These are phyloP conservation scores for Penicillium chermesinum DNA, from an alignment of 495 filamentous ascomycete species.

Conservation along the genomic window DNA sequence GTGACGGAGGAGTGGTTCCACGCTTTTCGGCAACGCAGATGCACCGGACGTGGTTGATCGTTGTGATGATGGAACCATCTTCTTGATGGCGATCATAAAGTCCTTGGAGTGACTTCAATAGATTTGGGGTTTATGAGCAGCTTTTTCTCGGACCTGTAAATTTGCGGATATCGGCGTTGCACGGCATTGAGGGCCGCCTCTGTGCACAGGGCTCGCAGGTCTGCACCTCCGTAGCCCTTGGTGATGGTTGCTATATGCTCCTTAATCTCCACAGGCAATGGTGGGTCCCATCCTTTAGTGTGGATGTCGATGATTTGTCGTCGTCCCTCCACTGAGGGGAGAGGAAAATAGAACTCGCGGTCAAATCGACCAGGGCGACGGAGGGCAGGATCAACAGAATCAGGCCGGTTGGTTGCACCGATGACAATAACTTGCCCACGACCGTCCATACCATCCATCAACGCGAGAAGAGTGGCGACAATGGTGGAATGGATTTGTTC, in stretches of 20 bases:
- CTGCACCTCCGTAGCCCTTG: constrained; percentile 94
- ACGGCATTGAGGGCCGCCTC: constrained; percentile 99
- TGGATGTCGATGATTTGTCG: constrained; percentile 90
- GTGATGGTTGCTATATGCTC: constrained; percentile 77
- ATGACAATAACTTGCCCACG: constrained; percentile 97
- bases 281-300: constrained; percentile 85
- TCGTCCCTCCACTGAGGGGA: constrained; percentile 74
- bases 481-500: constrained; percentile 99
- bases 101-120: constrained; percentile 83
- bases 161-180: constrained; percentile 91
- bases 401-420: constrained; percentile 93
- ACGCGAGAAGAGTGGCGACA: constrained; percentile 85
- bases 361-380: constrained; percentile 96
- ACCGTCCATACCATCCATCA: constrained; percentile 99
- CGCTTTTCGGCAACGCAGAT: constrained; percentile 63
- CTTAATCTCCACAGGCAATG: constrained; percentile 71
- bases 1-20: constrained; percentile 75
- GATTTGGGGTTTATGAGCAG: constrained; percentile 78
- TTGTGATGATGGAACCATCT: constrained; percentile 91
- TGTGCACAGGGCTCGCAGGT: constrained; percentile 88
- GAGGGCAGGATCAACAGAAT: constrained; percentile 96
- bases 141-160: constrained; percentile 87
- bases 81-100: constrained; percentile 94
- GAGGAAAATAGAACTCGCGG: constrained; percentile 94
- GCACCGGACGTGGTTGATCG: constrained; percentile 78